These are phyloP conservation scores for Trichoderma lentiforme DNA, from an alignment of 2,329 filamentous ascomycete species.

Conservation along the genomic window DNA sequence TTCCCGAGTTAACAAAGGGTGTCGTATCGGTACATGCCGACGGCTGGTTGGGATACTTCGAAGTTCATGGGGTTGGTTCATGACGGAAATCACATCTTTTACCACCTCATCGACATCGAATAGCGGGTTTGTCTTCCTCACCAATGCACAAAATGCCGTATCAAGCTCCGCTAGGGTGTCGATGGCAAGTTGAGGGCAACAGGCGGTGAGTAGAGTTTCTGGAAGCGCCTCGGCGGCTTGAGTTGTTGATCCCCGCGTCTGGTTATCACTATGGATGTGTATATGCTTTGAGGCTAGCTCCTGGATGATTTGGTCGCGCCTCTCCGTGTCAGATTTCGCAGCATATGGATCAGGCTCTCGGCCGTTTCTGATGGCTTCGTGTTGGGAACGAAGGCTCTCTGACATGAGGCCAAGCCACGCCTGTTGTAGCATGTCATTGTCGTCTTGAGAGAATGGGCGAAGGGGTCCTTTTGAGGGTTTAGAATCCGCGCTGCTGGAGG, in stretches of 20 bases:
- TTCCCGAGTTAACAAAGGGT: background rate
- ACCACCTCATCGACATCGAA: slow-evolving; percentile 45
- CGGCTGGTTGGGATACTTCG: background rate
- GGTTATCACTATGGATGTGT: slow-evolving; percentile 42
- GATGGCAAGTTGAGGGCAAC: slow-evolving; percentile 46
- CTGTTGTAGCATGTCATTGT: slow-evolving; percentile 76
- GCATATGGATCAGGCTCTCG: slow-evolving; percentile 31
- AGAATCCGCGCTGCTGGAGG: slow-evolving; percentile 49
- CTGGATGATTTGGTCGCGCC: slow-evolving; percentile 38
- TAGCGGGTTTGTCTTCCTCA: slow-evolving; percentile 38
- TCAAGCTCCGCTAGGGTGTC: slow-evolving; percentile 49
- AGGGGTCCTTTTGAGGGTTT: slow-evolving; percentile 58
- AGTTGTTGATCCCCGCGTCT: slow-evolving; percentile 31
- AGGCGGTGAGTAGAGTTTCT: slow-evolving; percentile 30
- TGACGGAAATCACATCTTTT: slow-evolving; percentile 42
- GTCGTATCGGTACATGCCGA: slow-evolving; percentile 4
- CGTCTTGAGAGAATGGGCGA: slow-evolving; percentile 73
- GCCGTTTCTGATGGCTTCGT: slow-evolving; percentile 34
- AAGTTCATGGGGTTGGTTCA: slow-evolving; percentile 22
- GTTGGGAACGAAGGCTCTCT: slow-evolving; percentile 46
- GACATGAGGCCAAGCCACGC: slow-evolving; percentile 66
- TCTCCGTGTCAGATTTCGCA: slow-evolving; percentile 26
- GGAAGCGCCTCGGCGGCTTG: slow-evolving; percentile 30
- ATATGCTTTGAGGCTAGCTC: slow-evolving; percentile 46
- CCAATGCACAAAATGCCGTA: slow-evolving; percentile 48